Percentiles rank a stretch among this genome's conserved stretches.
Conservation (phyloP, 148 eudicot genomes). For the Cornus controversa region DNA sequence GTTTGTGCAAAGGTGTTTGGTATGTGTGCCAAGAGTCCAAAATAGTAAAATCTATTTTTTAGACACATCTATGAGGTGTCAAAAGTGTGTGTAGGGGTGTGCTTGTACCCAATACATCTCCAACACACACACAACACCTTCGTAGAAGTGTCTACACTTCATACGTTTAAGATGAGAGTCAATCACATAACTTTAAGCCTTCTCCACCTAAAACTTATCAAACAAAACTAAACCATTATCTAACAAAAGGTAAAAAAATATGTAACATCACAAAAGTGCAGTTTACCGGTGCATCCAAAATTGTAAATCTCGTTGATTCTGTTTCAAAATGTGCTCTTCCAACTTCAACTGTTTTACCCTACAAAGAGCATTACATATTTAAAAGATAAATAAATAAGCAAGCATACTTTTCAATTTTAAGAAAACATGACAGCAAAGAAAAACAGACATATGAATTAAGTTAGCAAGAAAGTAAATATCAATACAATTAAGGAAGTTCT, state of each 20-base stretch:
- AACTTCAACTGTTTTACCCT: conserved; percentile 94
- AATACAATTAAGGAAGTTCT: too few relatives aligned
- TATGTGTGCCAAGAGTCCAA: too few relatives aligned
- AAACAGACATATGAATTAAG: neutral
- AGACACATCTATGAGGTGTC: too few relatives aligned
- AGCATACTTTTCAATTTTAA: neutral
- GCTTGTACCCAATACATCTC: neutral
- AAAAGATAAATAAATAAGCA: neutral
- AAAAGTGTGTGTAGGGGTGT: neutral
- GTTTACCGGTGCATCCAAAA: conserved; percentile 94
- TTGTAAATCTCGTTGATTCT: conserved; percentile 81
- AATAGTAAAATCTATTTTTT: too few relatives aligned
- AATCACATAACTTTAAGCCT: neutral
- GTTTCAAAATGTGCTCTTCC: conserved; percentile 98
- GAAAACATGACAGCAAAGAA: neutral
- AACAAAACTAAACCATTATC: neutral
- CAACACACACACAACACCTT: neutral
- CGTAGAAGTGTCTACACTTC: neutral
- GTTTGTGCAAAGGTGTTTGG: too few relatives aligned
- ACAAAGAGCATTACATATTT: neutral
- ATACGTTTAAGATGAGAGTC: too few relatives aligned
- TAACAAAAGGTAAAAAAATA: neutral
- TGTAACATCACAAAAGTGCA: neutral
- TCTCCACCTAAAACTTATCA: neutral
- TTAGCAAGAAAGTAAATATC: neutral